These are phyloP conservation scores for Pythium rhizo-oryzae DNA, from an alignment of 352 stramenopile species.

Conservation along the genomic window DNA sequence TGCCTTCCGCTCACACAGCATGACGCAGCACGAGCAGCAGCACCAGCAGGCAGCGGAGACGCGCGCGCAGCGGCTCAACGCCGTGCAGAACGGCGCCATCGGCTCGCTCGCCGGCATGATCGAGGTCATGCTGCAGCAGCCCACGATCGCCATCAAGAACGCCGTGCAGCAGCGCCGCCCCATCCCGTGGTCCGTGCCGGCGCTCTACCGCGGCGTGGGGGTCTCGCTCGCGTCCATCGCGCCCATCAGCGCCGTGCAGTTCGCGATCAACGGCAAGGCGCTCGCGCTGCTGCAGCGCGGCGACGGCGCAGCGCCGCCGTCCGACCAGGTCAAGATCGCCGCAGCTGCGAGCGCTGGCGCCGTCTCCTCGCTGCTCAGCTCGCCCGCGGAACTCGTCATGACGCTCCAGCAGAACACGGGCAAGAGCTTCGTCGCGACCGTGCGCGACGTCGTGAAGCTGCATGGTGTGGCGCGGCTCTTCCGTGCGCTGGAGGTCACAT, in stretches of 20 bases:
- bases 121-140: constrained; percentile 84
- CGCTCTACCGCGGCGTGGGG: constrained; percentile 78
- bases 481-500: constrained; percentile 60
- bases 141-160: constrained; percentile 86
- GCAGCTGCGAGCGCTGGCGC: constrained; percentile 66
- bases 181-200: constrained; percentile 60
- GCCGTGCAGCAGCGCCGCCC: constrained; percentile 76
- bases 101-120: constrained; percentile 83
- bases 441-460: constrained; percentile 53
- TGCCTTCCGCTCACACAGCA: neutral
- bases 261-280: constrained; percentile 74
- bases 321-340: constrained; percentile 59
- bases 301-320: constrained; percentile 18
- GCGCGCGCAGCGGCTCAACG: constrained; percentile 63
- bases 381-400: constrained; percentile 82
- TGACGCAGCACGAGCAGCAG: constrained; percentile 11
- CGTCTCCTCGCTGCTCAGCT: constrained; percentile 65
- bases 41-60: constrained; percentile 11
- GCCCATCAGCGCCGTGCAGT: constrained; percentile 80
- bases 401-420: constrained; percentile 87
- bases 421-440: constrained; percentile 61
- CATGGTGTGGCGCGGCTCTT: constrained; percentile 58
- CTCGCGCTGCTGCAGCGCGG: constrained; percentile 47
- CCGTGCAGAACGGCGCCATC: constrained; percentile 75
- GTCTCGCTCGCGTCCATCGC: constrained; percentile 80